Evolutionary conservation across 164 flowering plant genomes (phyloP).

Genomic region (Litsea cubeba): DNA sequence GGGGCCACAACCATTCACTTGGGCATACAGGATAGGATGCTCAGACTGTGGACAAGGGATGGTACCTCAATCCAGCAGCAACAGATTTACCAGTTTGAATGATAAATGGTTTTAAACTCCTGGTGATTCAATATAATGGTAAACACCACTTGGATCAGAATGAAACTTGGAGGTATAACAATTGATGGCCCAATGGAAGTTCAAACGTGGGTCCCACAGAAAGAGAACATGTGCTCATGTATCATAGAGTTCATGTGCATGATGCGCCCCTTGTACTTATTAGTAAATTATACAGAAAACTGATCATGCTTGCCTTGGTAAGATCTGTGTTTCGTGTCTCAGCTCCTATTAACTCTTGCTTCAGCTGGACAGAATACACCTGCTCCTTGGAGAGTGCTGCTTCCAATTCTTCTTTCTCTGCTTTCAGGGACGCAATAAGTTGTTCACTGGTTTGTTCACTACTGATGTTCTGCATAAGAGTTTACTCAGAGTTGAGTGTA

Average conservation of each 20-base stretch:
- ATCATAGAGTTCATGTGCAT: too few species aligned
- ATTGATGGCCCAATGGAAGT: too few species aligned
- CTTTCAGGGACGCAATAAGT: constrained; percentile 50
- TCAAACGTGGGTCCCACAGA: background rate
- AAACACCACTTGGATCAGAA: background rate
- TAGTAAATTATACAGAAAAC: too few species aligned
- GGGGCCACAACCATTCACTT: background rate
- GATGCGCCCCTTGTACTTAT: too few species aligned
- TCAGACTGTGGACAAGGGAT: too few species aligned
- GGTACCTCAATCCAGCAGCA: background rate
- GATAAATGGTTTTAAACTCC: background rate
- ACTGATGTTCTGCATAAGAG: constrained; percentile 44
- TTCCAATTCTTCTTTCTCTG: constrained; percentile 84
- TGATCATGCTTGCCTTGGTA: constrained; percentile 53
- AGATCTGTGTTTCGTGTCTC: constrained; percentile 67
- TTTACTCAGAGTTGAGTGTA: background rate
- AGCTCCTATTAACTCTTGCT: constrained; percentile 76
- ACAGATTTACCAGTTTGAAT: background rate
- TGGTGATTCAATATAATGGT: background rate
- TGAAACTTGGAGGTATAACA: background rate
- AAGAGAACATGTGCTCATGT: background rate
- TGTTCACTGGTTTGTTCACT: constrained; percentile 40
- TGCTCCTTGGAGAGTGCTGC: constrained; percentile 74
- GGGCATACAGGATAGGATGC: too few species aligned
- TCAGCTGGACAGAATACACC: constrained; percentile 57